These are phyloP conservation scores for Puccinia hordei DNA, from an alignment of 1,284 basidiomycete species.

Conservation along the genomic window DNA sequence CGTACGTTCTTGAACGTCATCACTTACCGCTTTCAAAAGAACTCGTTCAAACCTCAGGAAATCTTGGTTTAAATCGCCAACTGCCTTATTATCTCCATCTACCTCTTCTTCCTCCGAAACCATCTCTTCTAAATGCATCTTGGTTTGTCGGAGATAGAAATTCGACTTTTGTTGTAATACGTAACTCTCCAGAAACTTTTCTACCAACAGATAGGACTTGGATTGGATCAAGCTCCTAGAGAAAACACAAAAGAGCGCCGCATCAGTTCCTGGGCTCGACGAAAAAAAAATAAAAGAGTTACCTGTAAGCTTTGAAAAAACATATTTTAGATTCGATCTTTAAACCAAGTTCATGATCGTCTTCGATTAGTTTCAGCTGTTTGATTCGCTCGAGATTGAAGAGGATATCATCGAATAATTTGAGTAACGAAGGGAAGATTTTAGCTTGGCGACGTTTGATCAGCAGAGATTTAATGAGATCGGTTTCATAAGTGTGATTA, in stretches of 20 bases:
- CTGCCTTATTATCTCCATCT: background rate
- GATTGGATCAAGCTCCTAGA: constrained; percentile 33
- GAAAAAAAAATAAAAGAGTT: background rate
- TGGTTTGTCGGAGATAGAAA: constrained; percentile 22
- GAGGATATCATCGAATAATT: constrained; percentile 34
- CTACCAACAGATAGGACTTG: constrained; percentile 9
- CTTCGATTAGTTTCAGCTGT: constrained; percentile 25
- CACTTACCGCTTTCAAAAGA: background rate
- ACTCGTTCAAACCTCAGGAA: constrained; percentile 22
- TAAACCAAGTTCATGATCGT: background rate
- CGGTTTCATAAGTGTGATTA: constrained; percentile 1
- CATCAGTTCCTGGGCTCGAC: background rate
- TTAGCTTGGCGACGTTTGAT: constrained; percentile 28
- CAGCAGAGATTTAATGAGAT: constrained; percentile 2
- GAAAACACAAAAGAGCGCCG: background rate
- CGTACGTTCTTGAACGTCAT: background rate
- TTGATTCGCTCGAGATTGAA: constrained; percentile 34
- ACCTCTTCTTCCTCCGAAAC: background rate
- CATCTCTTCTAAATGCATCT: constrained; percentile 21
- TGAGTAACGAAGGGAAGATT: constrained; percentile 40
- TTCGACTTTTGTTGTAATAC: constrained; percentile 34
- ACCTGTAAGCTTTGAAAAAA: constrained; percentile 40
- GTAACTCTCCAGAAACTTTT: constrained; percentile 31
- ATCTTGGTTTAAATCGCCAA: background rate
- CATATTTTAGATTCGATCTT: constrained; percentile 30